phyloP scores from a whole-genome alignment of 1,284 basidiomycete species.

The Ceratobasidium sp. region DNA sequence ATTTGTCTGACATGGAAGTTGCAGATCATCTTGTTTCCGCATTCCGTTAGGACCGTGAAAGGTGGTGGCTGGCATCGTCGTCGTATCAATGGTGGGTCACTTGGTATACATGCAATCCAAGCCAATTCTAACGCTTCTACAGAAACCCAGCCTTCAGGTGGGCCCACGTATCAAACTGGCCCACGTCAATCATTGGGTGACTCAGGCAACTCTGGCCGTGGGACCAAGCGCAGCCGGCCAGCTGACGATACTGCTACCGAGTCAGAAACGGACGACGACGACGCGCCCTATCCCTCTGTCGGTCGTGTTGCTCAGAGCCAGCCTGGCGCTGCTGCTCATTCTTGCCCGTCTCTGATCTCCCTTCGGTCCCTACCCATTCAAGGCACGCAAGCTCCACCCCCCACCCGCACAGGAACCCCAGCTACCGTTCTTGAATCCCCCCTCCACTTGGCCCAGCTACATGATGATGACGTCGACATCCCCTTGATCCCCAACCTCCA shows the following conservation, averaged over 20 bases:
- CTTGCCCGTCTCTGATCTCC: not conserved
- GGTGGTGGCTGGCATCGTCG: too few species aligned
- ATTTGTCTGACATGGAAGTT: too few species aligned
- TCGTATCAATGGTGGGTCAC: too few species aligned
- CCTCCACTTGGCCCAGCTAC: not conserved
- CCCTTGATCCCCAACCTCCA: not conserved
- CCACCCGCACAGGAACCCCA: not conserved
- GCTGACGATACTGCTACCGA: not conserved
- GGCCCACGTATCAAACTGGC: too few species aligned
- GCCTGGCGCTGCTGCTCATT: not conserved
- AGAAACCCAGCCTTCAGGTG: too few species aligned
- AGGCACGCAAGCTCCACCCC: not conserved
- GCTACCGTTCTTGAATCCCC: not conserved
- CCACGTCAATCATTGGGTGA: too few species aligned
- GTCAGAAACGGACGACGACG: not conserved
- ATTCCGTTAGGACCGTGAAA: too few species aligned
- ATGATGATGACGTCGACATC: not conserved
- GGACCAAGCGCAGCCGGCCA: not conserved
- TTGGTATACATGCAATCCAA: too few species aligned
- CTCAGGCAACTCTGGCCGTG: not conserved
- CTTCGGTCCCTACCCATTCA: not conserved
- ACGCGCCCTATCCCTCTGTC: not conserved
- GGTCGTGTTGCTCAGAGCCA: not conserved
- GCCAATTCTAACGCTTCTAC: too few species aligned
- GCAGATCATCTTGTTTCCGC: too few species aligned